Evolutionary conservation across 2,329 filamentous ascomycete species (phyloP), one percentile per base, ranked within the genome.

Genomic region (Thelonectria rubi): DNA sequence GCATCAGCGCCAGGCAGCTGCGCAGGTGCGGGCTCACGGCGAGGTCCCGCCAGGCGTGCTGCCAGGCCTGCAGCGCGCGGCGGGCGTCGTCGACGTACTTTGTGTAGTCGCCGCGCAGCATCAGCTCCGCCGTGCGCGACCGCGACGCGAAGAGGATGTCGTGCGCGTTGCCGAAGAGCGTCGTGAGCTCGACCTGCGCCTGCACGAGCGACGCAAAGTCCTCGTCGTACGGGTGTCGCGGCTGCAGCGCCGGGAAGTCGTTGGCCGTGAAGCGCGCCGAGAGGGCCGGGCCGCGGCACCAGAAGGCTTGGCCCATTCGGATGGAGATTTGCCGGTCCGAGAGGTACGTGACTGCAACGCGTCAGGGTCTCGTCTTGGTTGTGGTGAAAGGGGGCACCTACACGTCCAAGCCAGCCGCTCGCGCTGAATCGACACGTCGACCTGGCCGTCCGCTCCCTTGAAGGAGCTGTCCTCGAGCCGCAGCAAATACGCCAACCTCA

Each of bases 11-110:
- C 20, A 64, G 20, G 14, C 55, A 62, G 20, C 62, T 62, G 34
- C 52, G 55, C 1, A 64, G 24, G 11, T 64, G 59, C 5, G 62
- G 46, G 2, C 54, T 62, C 6, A 62, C 59, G 2, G 47, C 58
- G 2, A 64, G 40, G 3, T 34, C 49, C 9, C 17, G 53, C 55
- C 55, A 64, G 10, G 53, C 58, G 32, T 55, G 55, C n/a, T 62
- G 49, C 59, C 58, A 62, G 5, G 54, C 58, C 6, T 53, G 51
- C 51, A 64, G 52, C 2, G 59, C 62, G 3, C 48, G 45, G 26
- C 46, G 58, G n/a, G 58, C 55, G 43, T 64, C 58, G 17, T 64
- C 62, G 14, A 62, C 58, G 5, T 64, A 64, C 45, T 64, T 62
- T 18, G 46, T 62, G 50, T 64, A 64, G n/a, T 64, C 58, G 15